Base-by-base conservation (phyloP, 257 asterid genomes). In the Catharanthus roseus region DNA sequence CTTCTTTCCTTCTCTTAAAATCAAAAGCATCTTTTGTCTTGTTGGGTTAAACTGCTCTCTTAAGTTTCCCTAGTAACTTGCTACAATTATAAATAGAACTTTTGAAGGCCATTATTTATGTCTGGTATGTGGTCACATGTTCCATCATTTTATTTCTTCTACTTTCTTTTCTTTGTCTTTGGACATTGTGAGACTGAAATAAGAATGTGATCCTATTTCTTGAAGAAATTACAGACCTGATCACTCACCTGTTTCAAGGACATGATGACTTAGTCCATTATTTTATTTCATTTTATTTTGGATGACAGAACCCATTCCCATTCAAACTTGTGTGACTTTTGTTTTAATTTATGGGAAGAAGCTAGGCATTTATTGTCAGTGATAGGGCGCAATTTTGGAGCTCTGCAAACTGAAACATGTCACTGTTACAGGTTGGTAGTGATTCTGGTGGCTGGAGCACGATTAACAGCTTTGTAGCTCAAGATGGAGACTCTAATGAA, bases 391-490 rank as follows among this genome's bases (percentile, higher is more conserved):
- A 29, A 58, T 60, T n/a, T 69, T 13, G 23, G 41, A 33, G 13
- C 44, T 19, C 3, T 39, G 53, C 38, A 58, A 44, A 55, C 23
- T 21, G 13, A 60, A 56, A 53, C 34, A 50, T 12, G n/a, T n/a
- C 28, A 7, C n/a, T 68, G 53, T 19, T 10, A 49, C 82, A 93
- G 98, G 97, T 85, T 49, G 99, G 99, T 39, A 84, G 96, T 74
- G 87, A 89, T 83, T 82, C 86, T 1, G 86, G 88, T 76, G 95
- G 96, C 28, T 93, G 96, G 99, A 89, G 96, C 84, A 16, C 64
- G 57, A 82, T 73, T 41, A 76, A 68, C 83, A 85, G 84, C 84
- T 93, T 91, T 51, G 85, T 91, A 64, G 80, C 99, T 11, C 95
- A 81, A 33, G 76, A 79, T 33, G 74, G 63, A 68, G 86, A 86